Evolutionary conservation across 1,139 yeast genomes (phyloP).

Genomic region (Hemisphaericaspora xylanilytica): DNA sequence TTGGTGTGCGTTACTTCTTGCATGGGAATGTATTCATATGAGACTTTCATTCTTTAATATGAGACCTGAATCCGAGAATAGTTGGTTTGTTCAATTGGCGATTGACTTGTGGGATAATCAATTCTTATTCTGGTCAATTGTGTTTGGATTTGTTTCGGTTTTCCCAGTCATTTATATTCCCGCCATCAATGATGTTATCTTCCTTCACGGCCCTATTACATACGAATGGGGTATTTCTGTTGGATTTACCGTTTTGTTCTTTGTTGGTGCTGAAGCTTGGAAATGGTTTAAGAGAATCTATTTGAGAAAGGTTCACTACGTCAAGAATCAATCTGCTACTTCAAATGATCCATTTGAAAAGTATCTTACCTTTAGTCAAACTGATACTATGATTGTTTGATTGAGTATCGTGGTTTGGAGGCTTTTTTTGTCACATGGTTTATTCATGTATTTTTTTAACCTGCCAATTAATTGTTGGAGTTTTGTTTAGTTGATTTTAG

Average conservation of each 20-base stretch:
- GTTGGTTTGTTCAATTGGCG: constrained; percentile 56
- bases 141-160: constrained; percentile 66
- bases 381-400: constrained; percentile 33
- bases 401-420: not conserved
- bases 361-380: constrained; percentile 57
- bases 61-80: constrained; percentile 65
- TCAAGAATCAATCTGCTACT: constrained; percentile 56
- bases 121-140: constrained; percentile 80
- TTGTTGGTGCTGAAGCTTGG: constrained; percentile 63
- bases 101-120: constrained; percentile 73
- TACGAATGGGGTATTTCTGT: constrained; percentile 84
- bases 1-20: constrained; percentile 83
- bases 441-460: no score
- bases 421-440: constrained; percentile 6
- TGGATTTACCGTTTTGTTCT: constrained; percentile 60
- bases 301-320: constrained; percentile 32
- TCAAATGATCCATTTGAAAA: constrained; percentile 69
- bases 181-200: constrained; percentile 75
- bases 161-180: constrained; percentile 89
- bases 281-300: constrained; percentile 65
- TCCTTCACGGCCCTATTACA: constrained; percentile 69
- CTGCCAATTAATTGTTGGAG: no score
- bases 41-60: constrained; percentile 70
- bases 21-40: constrained; percentile 88
- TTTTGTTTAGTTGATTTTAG: not conserved